Evolutionary conservation across 2,329 filamentous ascomycete genomes (phyloP).

Genomic region (Fusarium nurragi): DNA sequence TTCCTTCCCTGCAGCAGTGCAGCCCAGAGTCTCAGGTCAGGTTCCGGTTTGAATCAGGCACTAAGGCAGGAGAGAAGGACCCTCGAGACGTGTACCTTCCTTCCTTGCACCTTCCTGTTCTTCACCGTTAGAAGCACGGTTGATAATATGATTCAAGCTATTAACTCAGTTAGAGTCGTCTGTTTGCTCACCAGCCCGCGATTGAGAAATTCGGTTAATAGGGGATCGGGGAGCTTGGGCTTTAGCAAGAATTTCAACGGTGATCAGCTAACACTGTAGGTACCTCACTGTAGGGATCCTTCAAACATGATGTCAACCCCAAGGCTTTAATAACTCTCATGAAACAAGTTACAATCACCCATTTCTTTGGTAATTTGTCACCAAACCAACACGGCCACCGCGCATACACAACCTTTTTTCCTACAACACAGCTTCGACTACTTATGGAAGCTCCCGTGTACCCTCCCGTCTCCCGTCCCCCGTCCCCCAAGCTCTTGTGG

Average conservation of each 20-base stretch:
- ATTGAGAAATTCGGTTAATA: conserved; percentile 30
- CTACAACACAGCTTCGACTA: conserved; percentile 20
- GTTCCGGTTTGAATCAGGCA: conserved; percentile 27
- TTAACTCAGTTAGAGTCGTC: conserved; percentile 3
- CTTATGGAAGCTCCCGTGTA: conserved; percentile 21
- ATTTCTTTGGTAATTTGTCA: conserved; percentile 1
- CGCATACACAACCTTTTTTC: conserved; percentile 21
- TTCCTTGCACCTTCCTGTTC: neutral
- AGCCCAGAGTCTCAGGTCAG: conserved; percentile 30
- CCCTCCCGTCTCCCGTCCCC: conserved; percentile 9
- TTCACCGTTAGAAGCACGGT: conserved; percentile 28
- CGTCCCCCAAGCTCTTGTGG: conserved; percentile 20
- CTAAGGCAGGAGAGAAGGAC: conserved; percentile 31
- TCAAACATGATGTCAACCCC: conserved; percentile 20
- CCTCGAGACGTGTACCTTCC: conserved; percentile 7
- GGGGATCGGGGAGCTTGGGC: conserved; percentile 28
- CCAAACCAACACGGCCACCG: conserved; percentile 12
- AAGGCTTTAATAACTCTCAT: neutral
- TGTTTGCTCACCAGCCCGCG: conserved; percentile 32
- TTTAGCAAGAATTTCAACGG: conserved; percentile 9
- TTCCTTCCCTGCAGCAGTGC: conserved; percentile 26
- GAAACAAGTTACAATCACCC: conserved; percentile 5
- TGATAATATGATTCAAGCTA: conserved; percentile 1
- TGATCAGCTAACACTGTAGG: conserved; percentile 12
- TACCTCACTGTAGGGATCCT: neutral